A percentile compares a stretch with the other conserved stretches of the same genome.
phyloP scores from a whole-genome alignment of 2,329 filamentous ascomycete species.

The Talaromyces sp. region DNA sequence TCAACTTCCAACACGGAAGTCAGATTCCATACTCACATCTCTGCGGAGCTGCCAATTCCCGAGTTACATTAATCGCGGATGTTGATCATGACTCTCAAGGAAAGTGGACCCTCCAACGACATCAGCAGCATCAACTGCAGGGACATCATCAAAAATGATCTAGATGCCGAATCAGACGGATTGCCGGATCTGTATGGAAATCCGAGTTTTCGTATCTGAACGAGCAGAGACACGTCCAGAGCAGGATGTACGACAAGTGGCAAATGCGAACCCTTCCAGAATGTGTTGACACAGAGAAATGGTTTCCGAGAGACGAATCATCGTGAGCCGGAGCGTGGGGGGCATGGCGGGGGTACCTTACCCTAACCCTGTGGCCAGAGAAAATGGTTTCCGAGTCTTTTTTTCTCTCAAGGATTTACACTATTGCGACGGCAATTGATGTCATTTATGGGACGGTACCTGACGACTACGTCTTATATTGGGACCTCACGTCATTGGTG shows the following conservation, averaged over 20 bases:
- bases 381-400: conserved; percentile 9
- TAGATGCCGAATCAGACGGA: neutral
- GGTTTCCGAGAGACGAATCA: conserved; percentile 19
- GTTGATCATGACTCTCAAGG: neutral
- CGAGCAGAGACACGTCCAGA: neutral
- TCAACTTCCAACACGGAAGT: conserved; percentile 6
- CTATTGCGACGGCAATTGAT: neutral
- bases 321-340: neutral
- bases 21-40: conserved; percentile 8
- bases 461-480: neutral
- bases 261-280: neutral
- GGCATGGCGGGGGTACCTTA: neutral
- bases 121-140: neutral
- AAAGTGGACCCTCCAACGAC: neutral
- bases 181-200: neutral
- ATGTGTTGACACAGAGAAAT: conserved; percentile 12
- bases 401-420: neutral
- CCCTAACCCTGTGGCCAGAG: neutral
- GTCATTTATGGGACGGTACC: neutral
- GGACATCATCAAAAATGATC: neutral
- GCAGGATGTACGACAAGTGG: neutral
- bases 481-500: neutral
- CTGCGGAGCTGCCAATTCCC: neutral
- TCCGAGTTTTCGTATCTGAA: neutral
- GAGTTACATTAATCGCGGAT: neutral